Evolutionary conservation across 805 yeast genomes (phyloP).

Genomic region (Starmerella floricola): DNA sequence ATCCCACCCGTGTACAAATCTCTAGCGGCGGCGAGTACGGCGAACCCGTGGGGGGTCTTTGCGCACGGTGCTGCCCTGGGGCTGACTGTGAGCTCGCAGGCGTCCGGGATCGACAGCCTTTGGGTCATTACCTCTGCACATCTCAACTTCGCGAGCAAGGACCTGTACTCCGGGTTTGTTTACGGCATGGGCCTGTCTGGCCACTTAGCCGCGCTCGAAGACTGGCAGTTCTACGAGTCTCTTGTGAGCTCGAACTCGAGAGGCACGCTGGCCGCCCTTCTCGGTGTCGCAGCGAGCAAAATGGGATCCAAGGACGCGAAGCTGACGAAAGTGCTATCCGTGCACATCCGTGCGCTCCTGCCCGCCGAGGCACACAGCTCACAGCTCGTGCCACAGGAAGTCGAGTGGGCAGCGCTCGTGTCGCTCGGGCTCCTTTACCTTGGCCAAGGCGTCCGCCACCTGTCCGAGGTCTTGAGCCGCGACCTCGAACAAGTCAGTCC

Average conservation of each 20-base stretch:
- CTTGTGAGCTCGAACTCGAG: conserved; percentile 76
- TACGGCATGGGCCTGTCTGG: conserved; percentile 88
- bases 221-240: conserved; percentile 92
- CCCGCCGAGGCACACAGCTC: conserved; percentile 65
- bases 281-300: conserved; percentile 88
- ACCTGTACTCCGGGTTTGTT: conserved; percentile 92
- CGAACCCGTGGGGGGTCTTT: conserved; percentile 32
- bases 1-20: conserved; percentile 6
- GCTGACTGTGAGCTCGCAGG: conserved; percentile 53
- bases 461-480: conserved; percentile 65
- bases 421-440: conserved; percentile 80
- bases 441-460: conserved; percentile 67
- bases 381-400: conserved; percentile 65
- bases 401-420: conserved; percentile 82
- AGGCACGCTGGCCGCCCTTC: conserved; percentile 72
- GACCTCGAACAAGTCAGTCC: too few species aligned
- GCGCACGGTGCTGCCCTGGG: conserved; percentile 90
- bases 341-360: conserved; percentile 80
- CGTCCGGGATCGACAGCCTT: conserved; percentile 66
- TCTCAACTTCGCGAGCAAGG: conserved; percentile 41
- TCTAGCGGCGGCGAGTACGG: conserved; percentile 3
- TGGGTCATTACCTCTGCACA: conserved; percentile 70
- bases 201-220: conserved; percentile 68
- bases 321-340: conserved; percentile 79
- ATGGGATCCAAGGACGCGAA: conserved; percentile 74